These are phyloP conservation scores for Leccinum obscurum DNA, from an alignment of 768 basidiomycete species.

Conservation along the genomic window DNA sequence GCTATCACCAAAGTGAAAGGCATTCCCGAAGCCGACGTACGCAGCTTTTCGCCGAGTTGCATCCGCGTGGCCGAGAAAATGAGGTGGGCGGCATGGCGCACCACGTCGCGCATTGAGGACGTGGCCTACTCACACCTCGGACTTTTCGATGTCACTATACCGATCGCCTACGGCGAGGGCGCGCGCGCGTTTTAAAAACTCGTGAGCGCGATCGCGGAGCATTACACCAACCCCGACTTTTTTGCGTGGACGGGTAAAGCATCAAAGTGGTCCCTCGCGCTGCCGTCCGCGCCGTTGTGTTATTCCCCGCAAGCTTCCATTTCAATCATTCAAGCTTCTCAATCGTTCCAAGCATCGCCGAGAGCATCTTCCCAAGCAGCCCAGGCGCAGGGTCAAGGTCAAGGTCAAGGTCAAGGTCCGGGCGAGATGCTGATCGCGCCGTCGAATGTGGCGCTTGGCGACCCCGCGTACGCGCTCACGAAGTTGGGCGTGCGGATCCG, in stretches of 20 bases:
- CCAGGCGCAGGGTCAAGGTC: too few relatives aligned
- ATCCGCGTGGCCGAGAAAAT: slow-evolving; percentile 25
- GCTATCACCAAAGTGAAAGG: slow-evolving; percentile 18
- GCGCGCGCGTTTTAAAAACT: slow-evolving; percentile 23
- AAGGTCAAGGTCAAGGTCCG: not conserved
- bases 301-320: slow-evolving; percentile 9
- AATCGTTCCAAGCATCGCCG: too few relatives aligned
- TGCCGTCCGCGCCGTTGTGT: slow-evolving; percentile 26
- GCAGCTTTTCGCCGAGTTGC: slow-evolving; percentile 20
- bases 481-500: slow-evolving; percentile 22
- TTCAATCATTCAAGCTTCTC: too few relatives aligned
- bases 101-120: slow-evolving; percentile 24
- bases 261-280: slow-evolving; percentile 25
- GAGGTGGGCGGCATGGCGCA: slow-evolving; percentile 25
- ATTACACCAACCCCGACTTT: slow-evolving; percentile 22
- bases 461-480: slow-evolving; percentile 24
- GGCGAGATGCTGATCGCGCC: slow-evolving; percentile 10
- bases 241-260: slow-evolving; percentile 26
- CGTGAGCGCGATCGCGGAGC: slow-evolving; percentile 16
- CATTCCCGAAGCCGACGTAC: slow-evolving; percentile 24
- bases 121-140: slow-evolving; percentile 27
- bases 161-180: slow-evolving; percentile 27
- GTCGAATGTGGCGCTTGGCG: slow-evolving; percentile 13
- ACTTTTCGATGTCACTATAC: slow-evolving; percentile 22
- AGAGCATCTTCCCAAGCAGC: too few relatives aligned